phyloP scores from a whole-genome alignment of 257 asterid genomes.

The Verbascum thapsus region DNA sequence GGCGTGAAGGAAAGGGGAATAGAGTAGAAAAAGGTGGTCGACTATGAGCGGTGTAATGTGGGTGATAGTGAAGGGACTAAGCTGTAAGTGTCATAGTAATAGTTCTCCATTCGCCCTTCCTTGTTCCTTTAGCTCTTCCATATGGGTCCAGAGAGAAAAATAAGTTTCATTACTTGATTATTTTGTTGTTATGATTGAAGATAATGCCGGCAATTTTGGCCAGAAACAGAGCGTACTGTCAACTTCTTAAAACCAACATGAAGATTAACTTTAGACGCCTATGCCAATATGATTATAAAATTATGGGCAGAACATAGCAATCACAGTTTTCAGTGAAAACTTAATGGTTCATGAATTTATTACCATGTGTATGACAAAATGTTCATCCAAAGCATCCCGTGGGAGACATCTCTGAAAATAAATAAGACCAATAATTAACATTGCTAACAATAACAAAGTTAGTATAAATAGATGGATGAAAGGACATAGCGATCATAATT shows the following conservation, averaged over 20 bases:
- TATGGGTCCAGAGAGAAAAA: conserved; percentile 12
- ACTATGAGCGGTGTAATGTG: not conserved
- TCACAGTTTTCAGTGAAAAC: conserved; percentile 15
- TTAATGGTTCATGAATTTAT: conserved; percentile 25
- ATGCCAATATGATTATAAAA: not conserved
- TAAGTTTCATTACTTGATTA: not conserved
- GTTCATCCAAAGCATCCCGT: conserved; percentile 89
- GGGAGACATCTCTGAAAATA: conserved; percentile 85
- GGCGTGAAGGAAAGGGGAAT: not conserved
- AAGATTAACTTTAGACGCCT: not conserved
- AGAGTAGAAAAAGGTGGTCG: conserved; percentile 4
- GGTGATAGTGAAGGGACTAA: conserved; percentile 1
- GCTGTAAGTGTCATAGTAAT: not conserved
- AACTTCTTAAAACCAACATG: conserved; percentile 1
- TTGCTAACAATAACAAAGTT: conserved; percentile 10
- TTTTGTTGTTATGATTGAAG: not conserved
- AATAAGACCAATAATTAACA: conserved; percentile 25
- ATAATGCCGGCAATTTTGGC: conserved; percentile 1
- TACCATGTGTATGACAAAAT: conserved; percentile 91
- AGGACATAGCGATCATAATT: not conserved
- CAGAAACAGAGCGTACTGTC: not conserved
- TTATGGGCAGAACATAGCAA: not conserved
- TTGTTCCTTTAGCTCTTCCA: not conserved
- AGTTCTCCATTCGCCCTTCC: not conserved
- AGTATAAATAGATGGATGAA: conserved; percentile 20